Base-by-base conservation (phyloP, 140 eudicot species). In the Artemisia princeps region DNA sequence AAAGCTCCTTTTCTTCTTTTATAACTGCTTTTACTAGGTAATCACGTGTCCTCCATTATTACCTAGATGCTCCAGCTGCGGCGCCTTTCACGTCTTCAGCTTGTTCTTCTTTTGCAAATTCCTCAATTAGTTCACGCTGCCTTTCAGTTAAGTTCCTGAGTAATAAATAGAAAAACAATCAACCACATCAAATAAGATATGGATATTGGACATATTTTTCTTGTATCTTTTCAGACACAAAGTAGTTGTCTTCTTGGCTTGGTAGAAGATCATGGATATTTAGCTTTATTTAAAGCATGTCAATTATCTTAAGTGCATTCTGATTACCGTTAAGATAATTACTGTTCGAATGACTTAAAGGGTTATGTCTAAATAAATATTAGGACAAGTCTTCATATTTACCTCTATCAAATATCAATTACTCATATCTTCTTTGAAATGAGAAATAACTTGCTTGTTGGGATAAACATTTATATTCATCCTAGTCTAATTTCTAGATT, bases 91-190 rank as follows among this genome's bases (percentile, higher is more conserved):
- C 82, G 8, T 82, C 65, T 64, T 84, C 89, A 42, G 83, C 75
- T 74, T 66, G 86, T 64, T 84, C 95, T 84, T 84, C 97, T 73
- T 86, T 86, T 28, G 81, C 80, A 55, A 89, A 86, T 75, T 89
- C 95, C 61, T 89, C 94, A 0, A 86, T 84, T 64, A 86, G 51
- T 77, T 86, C 87, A 10, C 94, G 92, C 56, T 89, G 97, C 62
- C 87, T 82, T 53, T 76, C 79, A 12, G 86, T 89, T 64, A 84
- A 71, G 58, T 78, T 82, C 77, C 95, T 87, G 80, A 24, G 56
- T 60, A 50, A 24, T 19, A 7, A 20, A 17, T 3, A 1, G n/a
- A 5, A 53, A 42, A 3, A 44, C 23, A 40, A 17, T 3, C 28
- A 33, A 58, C 3, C 55, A 46, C 53, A 12, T 10, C 15, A 45